Evolutionary conservation across 75 land plant species (phyloP), one percentile per base, ranked within the genome.

Genomic region (Pinus albicaulis): DNA sequence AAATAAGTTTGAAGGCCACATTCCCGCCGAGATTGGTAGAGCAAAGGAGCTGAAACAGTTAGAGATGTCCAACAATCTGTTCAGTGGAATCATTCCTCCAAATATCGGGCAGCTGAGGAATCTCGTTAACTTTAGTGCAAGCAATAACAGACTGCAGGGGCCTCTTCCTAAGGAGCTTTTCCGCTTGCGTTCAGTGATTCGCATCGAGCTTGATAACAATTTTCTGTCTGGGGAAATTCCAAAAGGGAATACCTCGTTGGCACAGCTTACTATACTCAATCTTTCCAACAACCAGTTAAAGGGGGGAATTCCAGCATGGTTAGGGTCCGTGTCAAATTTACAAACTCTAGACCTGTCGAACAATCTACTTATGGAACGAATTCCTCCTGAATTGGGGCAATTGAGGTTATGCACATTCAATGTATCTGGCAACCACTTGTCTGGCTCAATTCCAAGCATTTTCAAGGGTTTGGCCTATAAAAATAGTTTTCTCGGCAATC

Each of bases 291-390:
- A 85, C 74, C 26, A 55, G 56, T 68, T 85, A 17, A 65, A 78
- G 22, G 87, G 87, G 8, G 36, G 65, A 5, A 38, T 85, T 38
- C 86, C 87, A 26, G 79, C 79, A 44, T 24, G 53, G 36, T 77
- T 85, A 57, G 79, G 24, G 5, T 59, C 61, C 14, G 38, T 74
- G 24, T 7, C 14, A 7, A 81, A 65, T 69, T 56, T 85, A 61
- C 28, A 74, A 10, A 81, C 77, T 73, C 81, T 95, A 20, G 93
- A 95, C 55, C 78, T 95, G 59, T 92, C 95, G 3, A 72, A 57
- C 24, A 94, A 94, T 73, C 48, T 4, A n/a, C 83, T 95, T 38
- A 76, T 82, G 5, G 98, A 95, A 2, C 56, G 71, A 36, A 74
- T 95, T 17, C 98, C 98, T 3, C 20, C 59, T 20, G 59, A 15